Conservation (phyloP, 148 eudicot genomes). For the Polygonum maritimum region DNA sequence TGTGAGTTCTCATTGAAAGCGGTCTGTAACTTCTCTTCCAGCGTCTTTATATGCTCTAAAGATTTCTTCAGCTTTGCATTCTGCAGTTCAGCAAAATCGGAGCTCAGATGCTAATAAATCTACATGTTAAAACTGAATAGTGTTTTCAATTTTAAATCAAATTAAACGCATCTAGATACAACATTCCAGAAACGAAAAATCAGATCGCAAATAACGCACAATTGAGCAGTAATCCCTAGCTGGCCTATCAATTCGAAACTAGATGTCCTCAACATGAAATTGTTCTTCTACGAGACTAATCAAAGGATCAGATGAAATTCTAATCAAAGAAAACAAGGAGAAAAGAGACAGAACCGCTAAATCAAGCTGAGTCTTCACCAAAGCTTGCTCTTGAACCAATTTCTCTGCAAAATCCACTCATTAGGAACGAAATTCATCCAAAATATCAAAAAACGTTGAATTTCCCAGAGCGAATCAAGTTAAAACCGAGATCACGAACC, state of each 20-base stretch:
- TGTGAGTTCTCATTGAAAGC: slow-evolving; percentile 82
- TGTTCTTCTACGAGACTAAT: background rate
- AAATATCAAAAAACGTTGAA: background rate
- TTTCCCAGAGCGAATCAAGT: background rate
- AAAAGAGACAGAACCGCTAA: slow-evolving; percentile 48
- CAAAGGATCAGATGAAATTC: background rate
- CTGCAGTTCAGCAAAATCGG: slow-evolving; percentile 23
- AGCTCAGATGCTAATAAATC: background rate
- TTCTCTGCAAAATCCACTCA: slow-evolving; percentile 45
- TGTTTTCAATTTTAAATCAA: background rate
- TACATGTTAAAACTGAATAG: background rate
- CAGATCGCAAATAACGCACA: background rate
- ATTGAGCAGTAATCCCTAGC: slow-evolving; percentile 3
- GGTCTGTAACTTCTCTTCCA: slow-evolving; percentile 75
- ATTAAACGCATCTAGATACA: background rate
- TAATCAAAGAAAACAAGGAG: background rate
- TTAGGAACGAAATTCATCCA: slow-evolving; percentile 6
- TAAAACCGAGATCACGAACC: slow-evolving; percentile 24
- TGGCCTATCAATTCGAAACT: background rate
- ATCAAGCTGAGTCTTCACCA: slow-evolving; percentile 72
- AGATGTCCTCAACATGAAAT: background rate
- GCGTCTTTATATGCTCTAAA: slow-evolving; percentile 41
- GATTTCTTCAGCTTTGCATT: slow-evolving; percentile 78
- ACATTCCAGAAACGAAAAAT: background rate
- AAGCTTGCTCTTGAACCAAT: slow-evolving; percentile 90